Base-by-base conservation (phyloP, 2,329 filamentous ascomycete genomes). In the Coccinonectria pachysandricola region DNA sequence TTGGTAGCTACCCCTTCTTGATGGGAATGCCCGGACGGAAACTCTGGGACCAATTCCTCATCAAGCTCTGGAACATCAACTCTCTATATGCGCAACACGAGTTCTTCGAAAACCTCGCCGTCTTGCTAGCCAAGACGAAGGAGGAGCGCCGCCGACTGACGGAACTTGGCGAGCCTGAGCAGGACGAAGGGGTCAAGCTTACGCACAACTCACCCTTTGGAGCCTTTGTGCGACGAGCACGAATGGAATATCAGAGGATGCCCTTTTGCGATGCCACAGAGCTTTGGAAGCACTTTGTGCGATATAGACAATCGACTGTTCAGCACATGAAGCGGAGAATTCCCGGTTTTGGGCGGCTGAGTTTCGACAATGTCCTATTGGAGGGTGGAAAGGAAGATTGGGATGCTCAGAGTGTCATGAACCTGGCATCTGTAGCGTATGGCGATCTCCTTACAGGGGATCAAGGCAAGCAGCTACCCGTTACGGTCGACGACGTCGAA, bases 31-130 rank as follows among this genome's bases (percentile, higher is more conserved):
- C 85, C 0, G 85, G 85, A 3, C 70, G 81, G 24, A 79, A 71
- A n/a, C 58, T 95, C n/a, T 91, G 87, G 75, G 86, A 96, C 48
- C 61, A 80, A 3, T 83, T 95, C 30, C 66, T 96, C 8, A 71
- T 73, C 29, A 79, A 76, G 36, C 60, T 96, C 13, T 96, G 91
- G 88, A 66, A 68, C 10, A 73, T 96, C 39, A 75, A 87, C 47
- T 88, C 80, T 12, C 68, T 92, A 8, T 74, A 96, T 55, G 72
- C 76, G 0, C 58, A 96, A n/a, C 75, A 87, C 45, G 62, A 64
- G 2, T 88, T 93, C 51, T 83, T 93, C 46, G 66, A 69, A 15
- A 59, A 60, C 12, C 63, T 80, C 10, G 55, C 61, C 4, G 53
- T 56, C 13, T 56, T 83, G 16, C 54, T 91, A 24, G 64, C 63